Evolutionary conservation across 2,329 filamentous ascomycete genomes (phyloP), one percentile per base, ranked within the genome.

Genomic region (Ceratocystis ficicola): DNA sequence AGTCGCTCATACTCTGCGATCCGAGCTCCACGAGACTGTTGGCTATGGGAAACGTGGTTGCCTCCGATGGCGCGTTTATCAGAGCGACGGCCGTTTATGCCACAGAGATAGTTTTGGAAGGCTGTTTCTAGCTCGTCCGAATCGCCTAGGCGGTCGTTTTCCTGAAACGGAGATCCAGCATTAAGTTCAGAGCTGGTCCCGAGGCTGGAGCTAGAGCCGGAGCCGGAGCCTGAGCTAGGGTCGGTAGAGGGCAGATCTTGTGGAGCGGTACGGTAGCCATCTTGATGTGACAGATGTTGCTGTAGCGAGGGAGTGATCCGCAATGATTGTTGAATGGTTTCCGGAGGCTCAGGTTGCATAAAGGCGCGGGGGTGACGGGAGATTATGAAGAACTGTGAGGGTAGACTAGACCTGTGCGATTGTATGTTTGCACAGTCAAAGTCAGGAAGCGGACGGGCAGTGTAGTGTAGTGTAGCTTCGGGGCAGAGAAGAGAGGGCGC

Each of bases 91-190:
- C 20, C 20, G 17, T 20, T 36, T 36, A 63, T 20, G 10, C 62
- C 62, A 46, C 62, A 63, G 62, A 63, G 62, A 20, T 63, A 63
- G 30, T 50, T 50, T n/a, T 63, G 62, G 44, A 63, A 63, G 28
- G 44, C 62, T 5, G 44, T 30, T 46, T 63, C 62, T 30, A 63
- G 62, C 25, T 63, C 44, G n/a, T 63, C 62, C 22, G 5, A 46
- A 22, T 63, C 62, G n/a, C 50, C 44, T 7, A 28, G 15, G 10
- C 25, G n/a, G 10, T 63, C 25, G 15, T 46, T 17, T 20, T 63
- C 44, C 15, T 12, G 44, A 28, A 63, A n/a, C 62, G 44, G 30
- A 7, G 44, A 62, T 3, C n/a, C 6, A 8, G 48, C 5, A 41
- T 10, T 15, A 10, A 41, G 36, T 25, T 6, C 48, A 52, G 48